phyloP scores from a whole-genome alignment of 345 rosid genomes.

The Syzygium oleosum region DNA sequence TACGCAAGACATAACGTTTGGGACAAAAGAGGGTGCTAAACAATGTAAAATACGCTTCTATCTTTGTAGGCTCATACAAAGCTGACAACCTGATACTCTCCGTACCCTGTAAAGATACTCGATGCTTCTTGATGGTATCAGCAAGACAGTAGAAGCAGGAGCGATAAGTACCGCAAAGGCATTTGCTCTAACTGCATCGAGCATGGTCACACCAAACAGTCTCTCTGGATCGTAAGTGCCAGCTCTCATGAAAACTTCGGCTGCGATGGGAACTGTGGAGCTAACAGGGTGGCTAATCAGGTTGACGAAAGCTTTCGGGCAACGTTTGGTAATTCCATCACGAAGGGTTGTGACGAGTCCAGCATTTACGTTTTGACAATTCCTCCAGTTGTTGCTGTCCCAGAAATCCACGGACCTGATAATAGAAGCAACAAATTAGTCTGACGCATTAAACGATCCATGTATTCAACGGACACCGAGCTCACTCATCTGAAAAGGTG shows the following conservation, averaged over 20 bases:
- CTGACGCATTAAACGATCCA: neutral
- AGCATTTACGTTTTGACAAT: constrained; percentile 77
- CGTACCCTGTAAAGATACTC: neutral
- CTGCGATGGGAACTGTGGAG: constrained; percentile 86
- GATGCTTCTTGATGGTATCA: neutral
- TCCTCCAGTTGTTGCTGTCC: constrained; percentile 79
- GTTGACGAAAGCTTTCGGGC: constrained; percentile 79
- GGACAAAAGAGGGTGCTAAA: accelerated
- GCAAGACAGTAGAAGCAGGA: neutral
- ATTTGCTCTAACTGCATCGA: constrained; percentile 86
- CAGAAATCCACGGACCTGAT: constrained; percentile 43
- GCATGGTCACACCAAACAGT: constrained; percentile 76
- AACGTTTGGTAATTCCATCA: constrained; percentile 74
- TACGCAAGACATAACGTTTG: neutral
- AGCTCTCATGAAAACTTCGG: constrained; percentile 85
- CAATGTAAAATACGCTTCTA: accelerated
- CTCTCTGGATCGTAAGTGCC: constrained; percentile 75
- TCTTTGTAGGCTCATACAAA: neutral
- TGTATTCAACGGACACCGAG: accelerated
- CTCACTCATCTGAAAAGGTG: neutral
- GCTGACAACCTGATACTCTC: neutral
- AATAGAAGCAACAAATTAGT: too few relatives aligned
- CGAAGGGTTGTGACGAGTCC: constrained; percentile 75
- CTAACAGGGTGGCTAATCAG: constrained; percentile 90
- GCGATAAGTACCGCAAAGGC: constrained; percentile 56